Evolutionary conservation across 2,329 filamentous ascomycete genomes (phyloP).

Genomic region (Emergomyces orientalis): DNA sequence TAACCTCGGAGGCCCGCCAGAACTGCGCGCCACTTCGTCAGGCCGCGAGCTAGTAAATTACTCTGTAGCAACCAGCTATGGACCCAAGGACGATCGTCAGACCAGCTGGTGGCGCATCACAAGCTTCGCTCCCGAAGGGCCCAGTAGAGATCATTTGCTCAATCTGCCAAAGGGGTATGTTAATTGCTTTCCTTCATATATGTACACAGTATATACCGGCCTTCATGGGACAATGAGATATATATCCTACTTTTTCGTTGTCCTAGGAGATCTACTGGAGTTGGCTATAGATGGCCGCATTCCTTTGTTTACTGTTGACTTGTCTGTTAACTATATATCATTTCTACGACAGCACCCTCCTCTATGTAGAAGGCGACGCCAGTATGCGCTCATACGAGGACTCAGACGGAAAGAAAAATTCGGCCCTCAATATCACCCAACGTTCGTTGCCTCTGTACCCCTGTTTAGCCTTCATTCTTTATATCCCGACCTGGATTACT

Average conservation of each 20-base stretch:
- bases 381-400: slow-evolving; percentile 58
- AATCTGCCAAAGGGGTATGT: slow-evolving; percentile 76
- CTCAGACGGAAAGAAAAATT: slow-evolving; percentile 56
- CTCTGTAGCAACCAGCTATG: slow-evolving; percentile 59
- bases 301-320: not conserved
- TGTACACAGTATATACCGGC: not conserved
- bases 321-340: not conserved
- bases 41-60: slow-evolving; percentile 71
- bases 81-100: slow-evolving; percentile 58
- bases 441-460: slow-evolving; percentile 32
- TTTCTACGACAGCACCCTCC: slow-evolving; percentile 51
- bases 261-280: not conserved
- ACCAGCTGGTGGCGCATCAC: slow-evolving; percentile 80
- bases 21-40: slow-evolving; percentile 58
- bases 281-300: not conserved
- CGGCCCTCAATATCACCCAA: slow-evolving; percentile 62
- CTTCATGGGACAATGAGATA: too few relatives aligned
- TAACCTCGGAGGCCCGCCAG: slow-evolving; percentile 69
- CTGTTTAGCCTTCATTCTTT: not conserved
- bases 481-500: not conserved
- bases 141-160: slow-evolving; percentile 61
- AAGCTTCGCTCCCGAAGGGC: slow-evolving; percentile 59
- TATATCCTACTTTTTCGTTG: not conserved
- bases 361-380: slow-evolving; percentile 79
- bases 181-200: slow-evolving; percentile 7